phyloP scores from a whole-genome alignment of 768 basidiomycete genomes.

The Brasilioporus rufonigricans region DNA sequence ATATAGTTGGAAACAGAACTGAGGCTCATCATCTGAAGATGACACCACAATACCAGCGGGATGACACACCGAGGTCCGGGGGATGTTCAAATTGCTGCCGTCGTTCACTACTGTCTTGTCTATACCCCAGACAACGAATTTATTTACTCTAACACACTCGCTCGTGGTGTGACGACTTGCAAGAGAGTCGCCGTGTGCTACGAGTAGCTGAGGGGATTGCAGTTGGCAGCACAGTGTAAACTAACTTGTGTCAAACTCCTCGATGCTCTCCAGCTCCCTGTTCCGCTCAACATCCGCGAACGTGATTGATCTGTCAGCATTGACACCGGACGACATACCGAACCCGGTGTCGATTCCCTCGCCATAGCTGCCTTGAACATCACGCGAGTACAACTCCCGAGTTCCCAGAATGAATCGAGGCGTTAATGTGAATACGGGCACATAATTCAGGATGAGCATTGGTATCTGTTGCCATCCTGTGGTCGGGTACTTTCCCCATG shows the following conservation, averaged over 20 bases:
- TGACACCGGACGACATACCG: not conserved
- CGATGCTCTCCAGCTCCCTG: not conserved
- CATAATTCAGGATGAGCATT: not conserved
- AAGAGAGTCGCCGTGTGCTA: no score
- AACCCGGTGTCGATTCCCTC: not conserved
- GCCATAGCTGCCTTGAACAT: not conserved
- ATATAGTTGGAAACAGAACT: no score
- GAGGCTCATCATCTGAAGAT: no score
- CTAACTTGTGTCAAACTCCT: not conserved
- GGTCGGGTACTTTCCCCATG: not conserved
- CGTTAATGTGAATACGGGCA: not conserved
- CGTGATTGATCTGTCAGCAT: not conserved
- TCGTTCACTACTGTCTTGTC: no score
- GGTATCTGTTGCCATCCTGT: not conserved
- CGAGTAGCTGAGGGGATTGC: no score
- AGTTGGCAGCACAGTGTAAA: no score
- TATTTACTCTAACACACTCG: no score
- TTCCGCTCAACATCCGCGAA: not conserved
- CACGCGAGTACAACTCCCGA: not conserved
- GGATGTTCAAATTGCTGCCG: no score
- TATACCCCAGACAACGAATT: no score
- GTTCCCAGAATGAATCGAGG: not conserved
- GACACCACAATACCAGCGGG: no score
- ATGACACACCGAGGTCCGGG: no score
- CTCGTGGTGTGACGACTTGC: no score